Evolutionary conservation across 441 rosid species (phyloP).

Genomic region (Adansonia rubrostipa): DNA sequence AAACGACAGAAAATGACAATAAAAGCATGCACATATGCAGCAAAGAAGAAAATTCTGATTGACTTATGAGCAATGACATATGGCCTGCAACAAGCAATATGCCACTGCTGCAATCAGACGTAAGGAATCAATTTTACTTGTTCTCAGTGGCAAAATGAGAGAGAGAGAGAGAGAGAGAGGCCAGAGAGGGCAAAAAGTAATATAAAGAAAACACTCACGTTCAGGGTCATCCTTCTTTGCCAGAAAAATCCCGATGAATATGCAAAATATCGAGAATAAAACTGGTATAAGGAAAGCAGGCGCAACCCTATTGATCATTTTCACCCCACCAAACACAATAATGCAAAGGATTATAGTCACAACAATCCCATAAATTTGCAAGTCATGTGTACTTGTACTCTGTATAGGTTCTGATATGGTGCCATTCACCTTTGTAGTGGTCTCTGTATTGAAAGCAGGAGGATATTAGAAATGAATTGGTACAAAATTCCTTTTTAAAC

Average conservation of each 20-base stretch:
- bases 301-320: constrained; percentile 99
- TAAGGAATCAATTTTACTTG: not conserved
- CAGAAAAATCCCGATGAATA: constrained; percentile 76
- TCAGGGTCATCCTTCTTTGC: constrained; percentile 76
- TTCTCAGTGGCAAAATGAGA: constrained; percentile 7
- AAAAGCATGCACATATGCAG: not conserved
- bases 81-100: not conserved
- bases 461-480: constrained; percentile 27
- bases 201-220: constrained; percentile 49
- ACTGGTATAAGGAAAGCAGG: constrained; percentile 98
- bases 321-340: constrained; percentile 99
- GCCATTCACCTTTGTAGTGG: constrained; percentile 62
- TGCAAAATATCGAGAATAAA: constrained; percentile 84
- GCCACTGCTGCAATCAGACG: not conserved
- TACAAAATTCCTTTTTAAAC: constrained; percentile 2
- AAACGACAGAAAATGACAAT: not conserved
- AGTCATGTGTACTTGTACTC: constrained; percentile 87
- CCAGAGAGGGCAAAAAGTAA: not conserved
- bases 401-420: constrained; percentile 34
- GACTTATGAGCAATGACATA: constrained; percentile 6
- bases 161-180: not conserved
- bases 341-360: constrained; percentile 88
- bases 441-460: constrained; percentile 59
- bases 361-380: constrained; percentile 94
- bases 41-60: constrained; percentile 7